These are phyloP conservation scores for Pseudofabraea citricarpa DNA, from an alignment of 2,329 filamentous ascomycete genomes.

Conservation along the genomic window DNA sequence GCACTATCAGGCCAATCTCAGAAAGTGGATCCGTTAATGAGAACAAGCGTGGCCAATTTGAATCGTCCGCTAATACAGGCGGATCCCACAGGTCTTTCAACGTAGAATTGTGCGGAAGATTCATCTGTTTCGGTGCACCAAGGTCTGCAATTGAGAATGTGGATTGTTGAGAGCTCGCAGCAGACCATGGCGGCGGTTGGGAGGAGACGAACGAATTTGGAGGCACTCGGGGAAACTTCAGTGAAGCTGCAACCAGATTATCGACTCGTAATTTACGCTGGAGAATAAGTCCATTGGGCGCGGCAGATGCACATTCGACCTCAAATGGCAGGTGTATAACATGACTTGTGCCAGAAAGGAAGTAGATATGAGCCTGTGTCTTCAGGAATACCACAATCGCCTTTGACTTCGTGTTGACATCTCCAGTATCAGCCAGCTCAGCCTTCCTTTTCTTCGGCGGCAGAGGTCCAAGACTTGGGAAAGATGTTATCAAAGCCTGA, in stretches of 20 bases:
- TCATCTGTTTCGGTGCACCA: conserved; percentile 50
- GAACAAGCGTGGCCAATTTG: conserved; percentile 70
- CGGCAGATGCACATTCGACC: conserved; percentile 79
- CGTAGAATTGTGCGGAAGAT: conserved; percentile 46
- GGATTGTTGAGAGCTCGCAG: conserved; percentile 42
- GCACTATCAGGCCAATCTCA: conserved; percentile 78
- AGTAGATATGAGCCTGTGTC: conserved; percentile 90
- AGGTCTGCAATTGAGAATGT: conserved; percentile 53
- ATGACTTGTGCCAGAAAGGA: conserved; percentile 81
- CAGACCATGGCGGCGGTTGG: conserved; percentile 50
- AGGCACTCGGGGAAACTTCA: conserved; percentile 59
- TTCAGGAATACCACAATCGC: conserved; percentile 88
- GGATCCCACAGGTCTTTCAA: conserved; percentile 55
- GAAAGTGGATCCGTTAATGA: conserved; percentile 81
- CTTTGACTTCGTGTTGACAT: conserved; percentile 36
- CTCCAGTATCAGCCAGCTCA: conserved; percentile 23
- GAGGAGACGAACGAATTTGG: conserved; percentile 80
- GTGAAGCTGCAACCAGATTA: conserved; percentile 43
- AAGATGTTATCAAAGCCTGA: conserved; percentile 83
- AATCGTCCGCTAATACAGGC: conserved; percentile 46
- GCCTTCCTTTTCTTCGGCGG: conserved; percentile 15
- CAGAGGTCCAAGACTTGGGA: conserved; percentile 43
- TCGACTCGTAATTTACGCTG: conserved; percentile 67
- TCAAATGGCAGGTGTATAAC: conserved; percentile 93
- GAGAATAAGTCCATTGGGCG: conserved; percentile 77